These are phyloP conservation scores for Cercis canadensis DNA, from an alignment of 306 rosid species.

Conservation along the genomic window DNA sequence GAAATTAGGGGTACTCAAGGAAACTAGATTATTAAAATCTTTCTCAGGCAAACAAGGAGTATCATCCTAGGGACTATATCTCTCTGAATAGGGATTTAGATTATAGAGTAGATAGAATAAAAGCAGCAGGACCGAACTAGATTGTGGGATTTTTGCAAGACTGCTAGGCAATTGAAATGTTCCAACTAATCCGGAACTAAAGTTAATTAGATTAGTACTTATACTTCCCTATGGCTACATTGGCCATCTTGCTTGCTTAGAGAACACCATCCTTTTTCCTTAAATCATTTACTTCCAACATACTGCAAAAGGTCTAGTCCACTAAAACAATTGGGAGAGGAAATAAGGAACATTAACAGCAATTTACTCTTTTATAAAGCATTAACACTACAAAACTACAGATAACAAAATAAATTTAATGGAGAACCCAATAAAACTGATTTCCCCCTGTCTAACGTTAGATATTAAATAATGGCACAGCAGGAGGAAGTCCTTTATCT, in stretches of 20 bases:
- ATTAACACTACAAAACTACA: background rate
- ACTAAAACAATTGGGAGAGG: background rate
- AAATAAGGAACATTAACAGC: background rate
- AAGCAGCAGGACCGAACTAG: background rate
- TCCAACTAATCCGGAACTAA: background rate
- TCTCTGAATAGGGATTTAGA: background rate
- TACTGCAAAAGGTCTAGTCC: background rate
- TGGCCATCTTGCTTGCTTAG: background rate
- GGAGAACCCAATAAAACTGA: background rate
- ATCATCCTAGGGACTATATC: background rate
- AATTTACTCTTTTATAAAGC: background rate
- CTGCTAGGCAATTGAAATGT: background rate
- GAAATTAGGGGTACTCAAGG: background rate
- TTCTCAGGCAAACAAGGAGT: background rate
- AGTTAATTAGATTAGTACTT: slow-evolving; percentile 1
- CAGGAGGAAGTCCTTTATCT: too few relatives aligned
- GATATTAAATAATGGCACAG: too few relatives aligned
- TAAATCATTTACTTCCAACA: background rate
- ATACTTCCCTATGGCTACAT: background rate
- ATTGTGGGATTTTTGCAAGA: background rate
- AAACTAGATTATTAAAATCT: slow-evolving; percentile 1
- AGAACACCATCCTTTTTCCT: background rate
- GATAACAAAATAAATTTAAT: background rate
- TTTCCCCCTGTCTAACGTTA: background rate
- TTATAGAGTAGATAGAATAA: background rate